Evolutionary conservation across 116 monocot genomes (phyloP).

Genomic region (Iris pallida): DNA sequence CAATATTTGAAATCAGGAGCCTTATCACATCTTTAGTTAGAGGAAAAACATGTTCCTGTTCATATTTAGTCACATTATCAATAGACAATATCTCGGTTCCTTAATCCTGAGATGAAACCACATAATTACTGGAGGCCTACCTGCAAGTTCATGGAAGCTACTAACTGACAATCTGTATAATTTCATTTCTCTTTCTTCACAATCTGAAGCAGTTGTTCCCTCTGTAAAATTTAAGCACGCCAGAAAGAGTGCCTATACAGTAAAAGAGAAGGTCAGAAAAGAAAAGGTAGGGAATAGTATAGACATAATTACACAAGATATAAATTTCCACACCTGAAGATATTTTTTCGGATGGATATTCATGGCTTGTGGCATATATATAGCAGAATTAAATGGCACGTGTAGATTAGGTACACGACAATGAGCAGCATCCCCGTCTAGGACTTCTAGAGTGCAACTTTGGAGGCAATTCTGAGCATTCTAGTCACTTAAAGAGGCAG

Average conservation of each 20-base stretch:
- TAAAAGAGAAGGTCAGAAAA: constrained; percentile 9
- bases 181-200: constrained; percentile 38
- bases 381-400: constrained; percentile 54
- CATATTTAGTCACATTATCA: too few species aligned
- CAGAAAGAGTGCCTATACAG: constrained; percentile 67
- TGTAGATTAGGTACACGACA: constrained; percentile 56
- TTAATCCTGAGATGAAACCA: not conserved
- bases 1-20: too few species aligned
- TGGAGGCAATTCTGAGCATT: constrained; percentile 60
- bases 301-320: not conserved
- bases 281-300: not conserved
- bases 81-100: too few species aligned
- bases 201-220: constrained; percentile 19
- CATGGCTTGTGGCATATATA: constrained; percentile 79
- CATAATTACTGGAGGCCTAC: constrained; percentile 21
- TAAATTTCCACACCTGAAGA: constrained; percentile 53
- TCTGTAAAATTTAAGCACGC: constrained; percentile 64
- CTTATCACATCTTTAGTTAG: too few species aligned
- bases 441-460: constrained; percentile 45
- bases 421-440: constrained; percentile 55
- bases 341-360: constrained; percentile 85
- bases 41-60: too few species aligned
- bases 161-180: constrained; percentile 39
- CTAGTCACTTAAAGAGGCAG: constrained; percentile 37
- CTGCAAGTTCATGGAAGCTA: constrained; percentile 55